A percentile compares a stretch with the other conserved stretches of the same genome.
These are phyloP conservation scores for Neckera pumila DNA, from an alignment of 225 moss, liverwort and hornwort species.

Conservation along the genomic window DNA sequence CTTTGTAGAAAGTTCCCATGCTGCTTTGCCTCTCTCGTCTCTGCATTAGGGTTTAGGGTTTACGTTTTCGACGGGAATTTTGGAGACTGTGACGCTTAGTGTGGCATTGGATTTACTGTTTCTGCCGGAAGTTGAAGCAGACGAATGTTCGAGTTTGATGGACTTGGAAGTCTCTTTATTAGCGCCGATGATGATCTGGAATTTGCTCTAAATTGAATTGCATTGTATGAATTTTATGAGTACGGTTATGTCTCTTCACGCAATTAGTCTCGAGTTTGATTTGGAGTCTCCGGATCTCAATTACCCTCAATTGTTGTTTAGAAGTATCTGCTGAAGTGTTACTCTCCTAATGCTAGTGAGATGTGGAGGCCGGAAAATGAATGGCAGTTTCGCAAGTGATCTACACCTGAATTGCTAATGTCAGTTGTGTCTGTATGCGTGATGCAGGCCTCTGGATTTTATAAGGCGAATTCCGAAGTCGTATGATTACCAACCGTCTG, in stretches of 20 bases:
- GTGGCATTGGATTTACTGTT: neutral
- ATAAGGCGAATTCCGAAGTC: conserved; percentile 14
- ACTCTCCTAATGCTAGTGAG: neutral
- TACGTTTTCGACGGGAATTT: neutral
- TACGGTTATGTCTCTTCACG: neutral
- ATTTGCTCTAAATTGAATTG: neutral
- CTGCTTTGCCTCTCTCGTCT: neutral
- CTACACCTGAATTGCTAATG: neutral
- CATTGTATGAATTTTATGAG: neutral
- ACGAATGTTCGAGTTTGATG: neutral
- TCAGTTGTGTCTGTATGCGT: neutral
- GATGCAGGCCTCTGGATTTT: conserved; percentile 38
- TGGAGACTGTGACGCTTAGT: neutral
- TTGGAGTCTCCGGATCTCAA: neutral
- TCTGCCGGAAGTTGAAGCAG: neutral
- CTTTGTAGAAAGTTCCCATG: neutral
- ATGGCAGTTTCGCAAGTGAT: neutral
- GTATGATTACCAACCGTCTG: neutral
- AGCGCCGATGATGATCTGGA: neutral
- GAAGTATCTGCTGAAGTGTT: neutral
- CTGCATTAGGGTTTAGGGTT: neutral
- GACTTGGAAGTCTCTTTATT: neutral
- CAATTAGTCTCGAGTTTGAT: neutral
- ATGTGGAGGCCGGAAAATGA: neutral
- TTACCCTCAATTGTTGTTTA: neutral